phyloP scores from a whole-genome alignment of 495 filamentous ascomycete species.

The Geopyxis carbonaria region DNA sequence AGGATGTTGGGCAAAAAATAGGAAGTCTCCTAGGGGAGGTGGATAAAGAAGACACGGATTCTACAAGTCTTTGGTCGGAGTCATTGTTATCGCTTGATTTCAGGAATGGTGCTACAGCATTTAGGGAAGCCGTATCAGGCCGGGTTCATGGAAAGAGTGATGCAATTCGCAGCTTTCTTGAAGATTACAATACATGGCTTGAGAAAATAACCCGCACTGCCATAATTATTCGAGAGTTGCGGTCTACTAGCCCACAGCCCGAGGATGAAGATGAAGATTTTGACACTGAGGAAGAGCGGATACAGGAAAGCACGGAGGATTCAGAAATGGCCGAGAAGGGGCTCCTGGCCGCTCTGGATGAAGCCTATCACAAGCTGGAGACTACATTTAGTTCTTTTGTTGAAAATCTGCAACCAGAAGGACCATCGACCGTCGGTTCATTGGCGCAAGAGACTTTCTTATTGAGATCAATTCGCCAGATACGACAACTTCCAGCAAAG shows the following conservation, averaged over 20 bases:
- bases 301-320: slow-evolving; percentile 54
- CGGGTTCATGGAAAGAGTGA: slow-evolving; percentile 48
- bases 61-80: slow-evolving; percentile 18
- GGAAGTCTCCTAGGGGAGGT: slow-evolving; percentile 32
- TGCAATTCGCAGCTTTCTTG: slow-evolving; percentile 40
- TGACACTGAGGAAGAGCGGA: slow-evolving; percentile 55
- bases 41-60: slow-evolving; percentile 34
- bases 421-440: too few species aligned
- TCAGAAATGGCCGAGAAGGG: slow-evolving; percentile 44
- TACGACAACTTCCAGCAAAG: slow-evolving; percentile 48
- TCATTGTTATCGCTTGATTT: slow-evolving; percentile 31
- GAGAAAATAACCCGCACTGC: slow-evolving; percentile 42
- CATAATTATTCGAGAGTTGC: slow-evolving; percentile 46
- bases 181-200: slow-evolving; percentile 51
- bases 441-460: slow-evolving; percentile 52
- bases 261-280: slow-evolving; percentile 47
- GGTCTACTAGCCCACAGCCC: slow-evolving; percentile 37
- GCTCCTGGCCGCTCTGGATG: slow-evolving; percentile 38
- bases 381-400: background rate
- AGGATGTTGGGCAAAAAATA: slow-evolving; percentile 40
- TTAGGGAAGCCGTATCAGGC: slow-evolving; percentile 37
- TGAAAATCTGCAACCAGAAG: too few species aligned
- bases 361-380: slow-evolving; percentile 33
- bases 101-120: slow-evolving; percentile 36
- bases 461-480: slow-evolving; percentile 57